phyloP scores from a whole-genome alignment of 2,329 filamentous ascomycete genomes.

The Penicillium sp. region DNA sequence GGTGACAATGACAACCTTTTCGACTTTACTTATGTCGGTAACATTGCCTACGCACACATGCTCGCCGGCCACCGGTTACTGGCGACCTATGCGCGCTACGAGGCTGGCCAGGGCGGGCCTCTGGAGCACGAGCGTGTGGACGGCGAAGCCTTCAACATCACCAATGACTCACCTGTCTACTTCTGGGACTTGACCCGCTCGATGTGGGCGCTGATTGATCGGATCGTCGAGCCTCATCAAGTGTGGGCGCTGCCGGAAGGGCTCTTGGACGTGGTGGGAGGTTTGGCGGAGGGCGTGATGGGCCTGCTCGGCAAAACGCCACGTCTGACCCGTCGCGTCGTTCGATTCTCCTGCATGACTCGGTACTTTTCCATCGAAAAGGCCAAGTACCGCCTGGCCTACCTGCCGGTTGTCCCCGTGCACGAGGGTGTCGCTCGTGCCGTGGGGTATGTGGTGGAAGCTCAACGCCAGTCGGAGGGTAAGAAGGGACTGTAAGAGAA shows the following conservation, averaged over 20 bases:
- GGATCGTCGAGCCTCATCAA: slow-evolving; percentile 38
- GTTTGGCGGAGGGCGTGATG: slow-evolving; percentile 38
- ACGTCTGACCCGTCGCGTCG: slow-evolving; percentile 40
- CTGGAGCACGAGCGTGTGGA: slow-evolving; percentile 68
- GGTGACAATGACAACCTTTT: slow-evolving; percentile 67
- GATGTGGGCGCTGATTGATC: slow-evolving; percentile 58
- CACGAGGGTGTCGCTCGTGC: slow-evolving; percentile 44
- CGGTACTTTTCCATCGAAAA: slow-evolving; percentile 45
- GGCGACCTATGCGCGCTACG: slow-evolving; percentile 44
- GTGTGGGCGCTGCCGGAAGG: slow-evolving; percentile 39
- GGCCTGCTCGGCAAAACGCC: slow-evolving; percentile 42
- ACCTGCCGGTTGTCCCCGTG: slow-evolving; percentile 40
- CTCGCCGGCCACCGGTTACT: slow-evolving; percentile 72
- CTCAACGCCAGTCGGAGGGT: slow-evolving; percentile 26
- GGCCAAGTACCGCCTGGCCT: slow-evolving; percentile 42
- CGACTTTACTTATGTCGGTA: slow-evolving; percentile 65
- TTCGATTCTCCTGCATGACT: slow-evolving; percentile 46
- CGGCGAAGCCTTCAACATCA: slow-evolving; percentile 84
- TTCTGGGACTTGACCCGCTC: slow-evolving; percentile 84
- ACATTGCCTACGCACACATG: slow-evolving; percentile 72
- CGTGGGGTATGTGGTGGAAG: slow-evolving; percentile 38
- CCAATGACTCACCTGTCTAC: slow-evolving; percentile 80
- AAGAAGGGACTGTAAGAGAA: slow-evolving; percentile 37
- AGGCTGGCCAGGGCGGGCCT: slow-evolving; percentile 51
- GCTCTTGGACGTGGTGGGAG: slow-evolving; percentile 37